phyloP scores from a whole-genome alignment of 768 basidiomycete species.

The Psilocybe subaeruginosa region DNA sequence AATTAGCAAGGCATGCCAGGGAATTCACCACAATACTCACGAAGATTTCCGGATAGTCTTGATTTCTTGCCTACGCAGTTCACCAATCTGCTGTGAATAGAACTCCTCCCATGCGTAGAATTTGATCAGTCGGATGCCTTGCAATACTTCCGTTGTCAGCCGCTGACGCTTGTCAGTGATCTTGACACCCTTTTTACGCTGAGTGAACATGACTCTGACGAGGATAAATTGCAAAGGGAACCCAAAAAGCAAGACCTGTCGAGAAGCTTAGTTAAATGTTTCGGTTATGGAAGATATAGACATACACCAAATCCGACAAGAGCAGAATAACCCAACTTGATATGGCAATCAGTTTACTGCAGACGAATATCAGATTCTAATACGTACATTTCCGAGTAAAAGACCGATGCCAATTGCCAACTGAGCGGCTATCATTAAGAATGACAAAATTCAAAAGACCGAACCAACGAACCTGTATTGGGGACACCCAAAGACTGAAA shows the following conservation, averaged over 20 bases:
- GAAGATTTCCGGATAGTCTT: slow-evolving; percentile 38
- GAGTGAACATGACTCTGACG: slow-evolving; percentile 53
- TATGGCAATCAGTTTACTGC: not conserved
- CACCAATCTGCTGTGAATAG: slow-evolving; percentile 46
- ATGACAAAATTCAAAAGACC: not conserved
- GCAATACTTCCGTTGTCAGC: slow-evolving; percentile 67
- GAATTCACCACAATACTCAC: slow-evolving; percentile 28
- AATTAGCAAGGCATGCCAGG: not conserved
- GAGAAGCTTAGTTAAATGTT: not conserved
- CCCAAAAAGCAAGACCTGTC: slow-evolving; percentile 53
- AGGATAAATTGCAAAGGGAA: slow-evolving; percentile 62
- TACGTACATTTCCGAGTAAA: slow-evolving; percentile 56
- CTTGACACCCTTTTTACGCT: slow-evolving; percentile 60
- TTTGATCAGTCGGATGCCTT: slow-evolving; percentile 70
- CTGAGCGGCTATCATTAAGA: slow-evolving; percentile 22
- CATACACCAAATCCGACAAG: slow-evolving; percentile 60
- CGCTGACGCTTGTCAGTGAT: slow-evolving; percentile 71
- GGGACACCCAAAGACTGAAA: slow-evolving; percentile 57
- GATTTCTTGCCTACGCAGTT: slow-evolving; percentile 42
- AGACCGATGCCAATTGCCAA: slow-evolving; percentile 65
- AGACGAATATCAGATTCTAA: not conserved
- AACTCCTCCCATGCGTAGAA: slow-evolving; percentile 63
- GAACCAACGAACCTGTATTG: slow-evolving; percentile 47
- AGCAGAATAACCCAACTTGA: slow-evolving; percentile 67
- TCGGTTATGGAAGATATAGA: not conserved